Base-by-base conservation (phyloP, 805 yeast genomes). In the Barnettozyma botsteinii region DNA sequence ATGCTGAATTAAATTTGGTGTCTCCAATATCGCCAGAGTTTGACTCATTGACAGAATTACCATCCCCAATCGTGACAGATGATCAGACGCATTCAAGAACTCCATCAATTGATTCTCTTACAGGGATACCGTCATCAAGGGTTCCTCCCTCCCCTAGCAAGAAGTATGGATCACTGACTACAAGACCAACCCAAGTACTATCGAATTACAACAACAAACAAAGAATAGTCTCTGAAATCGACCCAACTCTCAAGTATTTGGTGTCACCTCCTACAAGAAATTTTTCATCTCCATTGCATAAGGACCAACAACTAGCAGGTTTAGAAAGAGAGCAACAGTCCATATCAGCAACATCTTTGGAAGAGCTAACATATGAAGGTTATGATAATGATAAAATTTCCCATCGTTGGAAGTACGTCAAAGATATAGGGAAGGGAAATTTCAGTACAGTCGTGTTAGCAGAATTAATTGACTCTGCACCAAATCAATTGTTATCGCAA, bases 391-490 rank as follows among this genome's bases (percentile, higher is more conserved):
- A 37, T 2, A 50, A 49, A 5, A 24, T 24, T 1, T 26, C 31
- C 9, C 51, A 45, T 17, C 40, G 41, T 9, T 54, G 74, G 73
- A 51, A 50, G 20, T 62, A 62, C 39, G 38, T 61, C 1, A 60
- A 57, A 33, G 65, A 70, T 31, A 65, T 84, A 5, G 94, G 94
- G 1, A 51, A 65, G 17, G 94, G 94, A 0, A 73, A 79, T 22
- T 84, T 83, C 57, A 79, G 87, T 56, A 70, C 68, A 7, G 93
- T 84, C 10, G 68, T 74, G 14, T 52, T 74, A 13, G 82, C 75
- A 6, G 58, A 59, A 29, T 50, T 62, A 2, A 34, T 57, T 0
- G 27, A 22, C 13, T 44, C 46, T 2, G 31, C 49, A 11, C 31
- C 42, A 2, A 32, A 19, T 12, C 20, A 31, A 20, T 2, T 4